Evolutionary conservation across 305 asterid species (phyloP).

Genomic region (Fraxinus sp.): DNA sequence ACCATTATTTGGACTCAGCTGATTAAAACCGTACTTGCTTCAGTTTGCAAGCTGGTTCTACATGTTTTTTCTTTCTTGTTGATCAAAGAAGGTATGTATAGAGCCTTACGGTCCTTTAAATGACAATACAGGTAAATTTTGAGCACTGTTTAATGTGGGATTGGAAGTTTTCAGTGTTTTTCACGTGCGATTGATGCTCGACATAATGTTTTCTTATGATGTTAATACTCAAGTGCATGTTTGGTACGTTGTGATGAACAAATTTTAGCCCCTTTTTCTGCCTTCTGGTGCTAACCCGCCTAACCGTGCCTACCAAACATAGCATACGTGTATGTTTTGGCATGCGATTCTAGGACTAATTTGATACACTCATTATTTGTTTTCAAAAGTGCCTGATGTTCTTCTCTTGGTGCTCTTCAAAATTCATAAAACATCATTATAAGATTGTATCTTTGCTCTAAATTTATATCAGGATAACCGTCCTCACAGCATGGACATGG

Average conservation of each 20-base stretch:
- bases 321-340: not conserved
- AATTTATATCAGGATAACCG: constrained; percentile 42
- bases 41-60: not conserved
- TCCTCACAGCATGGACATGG: constrained; percentile 43
- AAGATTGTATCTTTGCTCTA: not conserved
- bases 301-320: not conserved
- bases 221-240: not conserved
- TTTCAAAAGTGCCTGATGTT: not conserved
- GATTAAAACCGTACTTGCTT: not conserved
- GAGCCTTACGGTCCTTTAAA: not conserved
- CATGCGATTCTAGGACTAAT: not conserved
- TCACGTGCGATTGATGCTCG: not conserved
- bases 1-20: not conserved
- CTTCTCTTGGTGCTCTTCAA: not conserved
- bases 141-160: not conserved
- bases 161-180: not conserved
- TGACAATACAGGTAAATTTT: not conserved
- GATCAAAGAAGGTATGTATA: not conserved
- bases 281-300: not conserved
- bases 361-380: not conserved
- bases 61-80: not conserved
- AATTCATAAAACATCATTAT: not conserved
- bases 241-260: not conserved
- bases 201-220: not conserved
- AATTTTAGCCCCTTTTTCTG: not conserved